Conservation (phyloP, 805 yeast genomes). For the Candida parachauliodes region DNA sequence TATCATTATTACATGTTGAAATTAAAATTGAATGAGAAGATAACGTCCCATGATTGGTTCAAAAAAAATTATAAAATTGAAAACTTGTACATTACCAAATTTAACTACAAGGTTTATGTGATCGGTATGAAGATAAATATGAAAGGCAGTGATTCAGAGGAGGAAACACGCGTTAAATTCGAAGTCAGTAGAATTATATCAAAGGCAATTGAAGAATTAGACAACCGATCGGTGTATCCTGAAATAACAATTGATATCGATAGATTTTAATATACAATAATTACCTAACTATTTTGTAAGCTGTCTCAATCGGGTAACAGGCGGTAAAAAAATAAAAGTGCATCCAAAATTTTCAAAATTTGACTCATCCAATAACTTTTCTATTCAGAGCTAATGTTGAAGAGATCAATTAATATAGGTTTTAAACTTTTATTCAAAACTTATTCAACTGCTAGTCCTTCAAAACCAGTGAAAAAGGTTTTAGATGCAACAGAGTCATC, state of each 20-base stretch:
- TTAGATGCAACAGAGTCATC: conserved; percentile 28
- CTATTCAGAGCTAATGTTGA: background rate
- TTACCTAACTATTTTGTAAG: no score
- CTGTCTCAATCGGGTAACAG: conserved; percentile 2
- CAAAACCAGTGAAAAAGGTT: conserved; percentile 1
- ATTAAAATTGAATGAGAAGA: conserved; percentile 38
- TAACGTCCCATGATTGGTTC: conserved; percentile 50
- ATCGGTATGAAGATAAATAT: conserved; percentile 53
- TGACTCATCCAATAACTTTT: no score
- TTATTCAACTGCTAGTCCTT: background rate
- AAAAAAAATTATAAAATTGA: conserved; percentile 47
- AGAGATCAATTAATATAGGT: background rate
- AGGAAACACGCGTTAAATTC: conserved; percentile 54
- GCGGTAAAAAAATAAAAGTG: conserved; percentile 1
- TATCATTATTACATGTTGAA: conserved; percentile 35
- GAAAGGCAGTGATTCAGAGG: conserved; percentile 71
- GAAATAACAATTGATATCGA: conserved; percentile 37
- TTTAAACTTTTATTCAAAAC: background rate
- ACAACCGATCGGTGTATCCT: conserved; percentile 17
- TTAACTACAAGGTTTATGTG: conserved; percentile 57
- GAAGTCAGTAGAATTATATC: conserved; percentile 44
- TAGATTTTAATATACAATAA: conserved; percentile 12
- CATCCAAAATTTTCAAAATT: background rate
- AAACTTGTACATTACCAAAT: conserved; percentile 53
- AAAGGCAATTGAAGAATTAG: conserved; percentile 25